Percentiles rank a stretch among this genome's conserved stretches.
Conservation (phyloP, 179 eudicot species). For the Gypsophila paniculata region DNA sequence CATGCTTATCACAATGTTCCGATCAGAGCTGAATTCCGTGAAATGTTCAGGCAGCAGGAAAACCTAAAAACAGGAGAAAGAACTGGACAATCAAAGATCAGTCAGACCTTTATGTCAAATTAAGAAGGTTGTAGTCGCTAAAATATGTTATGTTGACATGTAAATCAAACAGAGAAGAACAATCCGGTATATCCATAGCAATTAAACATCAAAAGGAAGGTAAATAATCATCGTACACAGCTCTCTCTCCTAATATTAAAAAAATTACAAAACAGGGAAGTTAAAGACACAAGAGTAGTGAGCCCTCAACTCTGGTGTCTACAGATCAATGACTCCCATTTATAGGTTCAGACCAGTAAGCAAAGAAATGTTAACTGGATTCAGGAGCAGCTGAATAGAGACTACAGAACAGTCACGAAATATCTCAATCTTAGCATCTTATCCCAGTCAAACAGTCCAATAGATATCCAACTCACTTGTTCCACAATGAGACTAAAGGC, state of each 20-base stretch:
- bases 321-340: background rate
- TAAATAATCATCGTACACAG: constrained; percentile 6
- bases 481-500: too few species aligned
- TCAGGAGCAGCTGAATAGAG: background rate
- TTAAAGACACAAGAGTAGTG: background rate
- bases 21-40: constrained; percentile 40
- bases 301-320: background rate
- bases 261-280: background rate
- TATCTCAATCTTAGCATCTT: background rate
- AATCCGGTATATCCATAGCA: constrained; percentile 2
- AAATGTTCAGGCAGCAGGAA: constrained; percentile 62
- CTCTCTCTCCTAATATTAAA: background rate
- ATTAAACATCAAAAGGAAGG: background rate
- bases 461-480: too few species aligned
- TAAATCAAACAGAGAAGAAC: background rate
- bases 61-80: constrained; percentile 38
- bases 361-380: background rate
- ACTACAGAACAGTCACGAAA: background rate
- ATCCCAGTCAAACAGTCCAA: background rate
- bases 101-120: background rate
- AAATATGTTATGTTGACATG: background rate
- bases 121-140: background rate
- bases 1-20: constrained; percentile 55
- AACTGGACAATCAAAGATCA: background rate
- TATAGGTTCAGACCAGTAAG: background rate